A percentile compares a stretch with the other conserved stretches of the same genome.
phyloP scores from a whole-genome alignment of 176 grass and related monocot species.

The Stipa capillata region DNA sequence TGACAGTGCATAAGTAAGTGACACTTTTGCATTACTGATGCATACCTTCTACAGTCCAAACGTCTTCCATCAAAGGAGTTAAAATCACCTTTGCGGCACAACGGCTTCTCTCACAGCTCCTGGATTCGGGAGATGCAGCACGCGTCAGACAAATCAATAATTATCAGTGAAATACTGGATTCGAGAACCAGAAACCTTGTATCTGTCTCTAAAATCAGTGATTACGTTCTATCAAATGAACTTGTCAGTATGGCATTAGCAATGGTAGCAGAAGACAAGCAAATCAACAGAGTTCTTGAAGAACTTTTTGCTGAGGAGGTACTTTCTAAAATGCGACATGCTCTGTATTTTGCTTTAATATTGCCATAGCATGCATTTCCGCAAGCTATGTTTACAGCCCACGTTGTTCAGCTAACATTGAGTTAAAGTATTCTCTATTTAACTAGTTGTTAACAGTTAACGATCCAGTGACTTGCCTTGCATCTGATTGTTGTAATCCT shows the following conservation, averaged over 20 bases:
- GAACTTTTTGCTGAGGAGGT: slow-evolving; percentile 97
- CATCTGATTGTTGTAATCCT: background rate
- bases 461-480: background rate
- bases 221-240: slow-evolving; percentile 93
- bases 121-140: slow-evolving; percentile 99
- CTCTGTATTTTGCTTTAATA: background rate
- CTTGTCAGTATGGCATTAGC: slow-evolving; percentile 97
- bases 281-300: slow-evolving; percentile 95
- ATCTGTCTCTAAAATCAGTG: slow-evolving; percentile 94
- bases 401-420: background rate
- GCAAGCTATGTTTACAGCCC: background rate
- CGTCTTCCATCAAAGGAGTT: slow-evolving; percentile 76
- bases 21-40: slow-evolving; percentile 9
- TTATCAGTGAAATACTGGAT: slow-evolving; percentile 95
- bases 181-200: slow-evolving; percentile 95
- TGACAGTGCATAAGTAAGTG: background rate
- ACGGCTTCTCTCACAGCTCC: slow-evolving; percentile 60
- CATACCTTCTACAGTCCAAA: slow-evolving; percentile 57
- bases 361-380: background rate
- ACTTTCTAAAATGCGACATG: background rate
- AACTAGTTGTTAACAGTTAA: background rate
- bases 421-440: background rate
- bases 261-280: slow-evolving; percentile 99
- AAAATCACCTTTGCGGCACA: slow-evolving; percentile 58
- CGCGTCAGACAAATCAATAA: slow-evolving; percentile 95